Percentiles rank a stretch among this genome's conserved stretches.
phyloP scores from a whole-genome alignment of 805 yeast genomes.

The Zygoascus biomembranicola region DNA sequence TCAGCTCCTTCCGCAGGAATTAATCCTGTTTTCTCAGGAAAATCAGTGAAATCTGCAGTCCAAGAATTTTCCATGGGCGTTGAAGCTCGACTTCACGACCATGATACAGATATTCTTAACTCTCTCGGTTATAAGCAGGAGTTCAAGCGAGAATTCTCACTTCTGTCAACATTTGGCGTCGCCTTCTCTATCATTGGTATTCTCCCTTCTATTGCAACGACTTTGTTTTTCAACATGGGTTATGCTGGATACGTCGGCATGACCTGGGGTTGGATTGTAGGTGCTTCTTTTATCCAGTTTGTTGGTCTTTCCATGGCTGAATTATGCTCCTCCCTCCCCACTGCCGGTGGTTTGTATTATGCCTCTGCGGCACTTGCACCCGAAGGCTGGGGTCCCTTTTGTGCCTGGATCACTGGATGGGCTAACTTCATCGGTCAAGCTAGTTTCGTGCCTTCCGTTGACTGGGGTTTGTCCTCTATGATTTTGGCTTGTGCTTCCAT shows the following conservation, averaged over 20 bases:
- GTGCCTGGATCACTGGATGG: slow-evolving; percentile 56
- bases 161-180: slow-evolving; percentile 50
- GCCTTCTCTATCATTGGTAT: slow-evolving; percentile 57
- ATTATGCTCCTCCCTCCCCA: slow-evolving; percentile 54
- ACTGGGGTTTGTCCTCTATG: slow-evolving; percentile 46
- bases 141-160: slow-evolving; percentile 47
- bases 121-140: slow-evolving; percentile 51
- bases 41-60: not conserved
- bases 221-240: slow-evolving; percentile 48
- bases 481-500: slow-evolving; percentile 42
- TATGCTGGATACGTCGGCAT: slow-evolving; percentile 28
- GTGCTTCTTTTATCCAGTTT: slow-evolving; percentile 42
- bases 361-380: slow-evolving; percentile 58
- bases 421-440: slow-evolving; percentile 57
- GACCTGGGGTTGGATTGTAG: slow-evolving; percentile 37
- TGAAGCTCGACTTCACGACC: slow-evolving; percentile 1
- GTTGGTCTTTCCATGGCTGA: slow-evolving; percentile 48
- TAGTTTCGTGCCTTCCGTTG: slow-evolving; percentile 52
- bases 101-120: slow-evolving; percentile 6
- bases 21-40: not conserved
- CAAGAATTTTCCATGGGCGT: not conserved
- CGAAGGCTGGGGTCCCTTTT: slow-evolving; percentile 39
- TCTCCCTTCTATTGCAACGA: slow-evolving; percentile 55
- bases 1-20: not conserved
- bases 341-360: slow-evolving; percentile 58